These are phyloP conservation scores for Astraeus odoratus DNA, from an alignment of 768 basidiomycete genomes.

Conservation along the genomic window DNA sequence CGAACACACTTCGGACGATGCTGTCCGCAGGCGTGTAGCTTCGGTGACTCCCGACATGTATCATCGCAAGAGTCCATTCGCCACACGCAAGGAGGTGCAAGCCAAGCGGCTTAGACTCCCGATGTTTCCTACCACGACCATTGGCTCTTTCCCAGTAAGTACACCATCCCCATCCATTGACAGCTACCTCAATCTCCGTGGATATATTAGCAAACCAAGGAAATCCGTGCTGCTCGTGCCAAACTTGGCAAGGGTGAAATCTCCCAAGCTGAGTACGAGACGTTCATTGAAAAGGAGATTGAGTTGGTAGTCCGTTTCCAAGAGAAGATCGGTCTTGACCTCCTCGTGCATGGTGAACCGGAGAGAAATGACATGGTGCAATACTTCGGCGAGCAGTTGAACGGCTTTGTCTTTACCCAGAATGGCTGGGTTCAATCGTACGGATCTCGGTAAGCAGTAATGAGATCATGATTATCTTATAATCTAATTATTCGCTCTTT, in stretches of 20 bases:
- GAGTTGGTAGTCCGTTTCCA: constrained; percentile 92
- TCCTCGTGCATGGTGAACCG: constrained; percentile 97
- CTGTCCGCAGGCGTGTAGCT: constrained; percentile 91
- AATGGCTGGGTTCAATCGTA: constrained; percentile 99
- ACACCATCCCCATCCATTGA: background rate
- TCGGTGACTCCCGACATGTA: constrained; percentile 83
- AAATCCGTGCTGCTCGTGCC: constrained; percentile 95
- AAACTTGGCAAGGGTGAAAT: constrained; percentile 91
- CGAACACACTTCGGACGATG: constrained; percentile 88
- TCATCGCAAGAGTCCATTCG: constrained; percentile 85
- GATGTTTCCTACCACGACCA: constrained; percentile 97
- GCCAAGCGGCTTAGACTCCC: constrained; percentile 84
- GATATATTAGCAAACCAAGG: constrained; percentile 87
- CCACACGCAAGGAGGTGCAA: constrained; percentile 81
- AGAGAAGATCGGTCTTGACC: constrained; percentile 91
- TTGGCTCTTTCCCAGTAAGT: constrained; percentile 92
- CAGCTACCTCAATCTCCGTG: constrained; percentile 8
- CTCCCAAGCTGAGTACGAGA: constrained; percentile 80
- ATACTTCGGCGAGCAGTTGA: constrained; percentile 96
- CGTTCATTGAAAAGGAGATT: constrained; percentile 98
- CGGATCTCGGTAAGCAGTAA: constrained; percentile 75
- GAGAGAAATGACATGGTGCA: constrained; percentile 99
- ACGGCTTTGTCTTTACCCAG: constrained; percentile 97
- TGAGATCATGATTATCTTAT: constrained; percentile 3
- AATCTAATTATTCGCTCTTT: constrained; percentile 7